A percentile compares a stretch with the other conserved stretches of the same genome.
Evolutionary conservation across 805 yeast species (phyloP).

Genomic region (Saccharomyces jurei): DNA sequence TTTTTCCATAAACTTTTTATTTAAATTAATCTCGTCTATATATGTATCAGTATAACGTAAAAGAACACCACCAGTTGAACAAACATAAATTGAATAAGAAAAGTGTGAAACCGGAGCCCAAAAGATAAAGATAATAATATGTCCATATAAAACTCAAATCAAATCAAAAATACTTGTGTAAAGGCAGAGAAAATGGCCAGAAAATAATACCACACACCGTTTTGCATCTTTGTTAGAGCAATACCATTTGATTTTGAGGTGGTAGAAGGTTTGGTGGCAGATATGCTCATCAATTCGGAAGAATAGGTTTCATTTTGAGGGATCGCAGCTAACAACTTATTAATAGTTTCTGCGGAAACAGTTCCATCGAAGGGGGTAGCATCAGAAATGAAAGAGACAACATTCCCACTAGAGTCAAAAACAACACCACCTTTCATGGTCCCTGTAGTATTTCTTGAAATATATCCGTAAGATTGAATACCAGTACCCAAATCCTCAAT

Average conservation of each 20-base stretch:
- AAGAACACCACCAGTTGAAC: neutral
- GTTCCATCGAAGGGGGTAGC: constrained; percentile 40
- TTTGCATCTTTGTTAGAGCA: constrained; percentile 9
- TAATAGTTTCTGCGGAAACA: constrained; percentile 39
- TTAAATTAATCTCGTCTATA: neutral
- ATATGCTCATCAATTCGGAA: constrained; percentile 28
- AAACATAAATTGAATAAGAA: neutral
- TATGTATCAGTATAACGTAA: neutral
- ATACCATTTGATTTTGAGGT: constrained; percentile 20
- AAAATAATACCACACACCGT: constrained; percentile 24
- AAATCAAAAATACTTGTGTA: constrained; percentile 17
- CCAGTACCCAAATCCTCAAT: constrained; percentile 52
- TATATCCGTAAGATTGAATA: constrained; percentile 45
- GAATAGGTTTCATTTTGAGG: constrained; percentile 24
- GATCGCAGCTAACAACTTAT: constrained; percentile 37
- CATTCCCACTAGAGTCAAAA: constrained; percentile 53
- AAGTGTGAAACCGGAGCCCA: neutral
- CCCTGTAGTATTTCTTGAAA: constrained; percentile 42
- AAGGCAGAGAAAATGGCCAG: constrained; percentile 18
- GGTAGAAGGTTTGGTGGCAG: constrained; percentile 33
- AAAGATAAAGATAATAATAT: neutral
- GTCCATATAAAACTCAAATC: neutral
- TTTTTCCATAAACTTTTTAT: neutral
- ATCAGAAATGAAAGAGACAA: constrained; percentile 53
- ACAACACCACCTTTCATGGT: constrained; percentile 67